Base-by-base conservation (phyloP, 1,139 yeast genomes). In the Suhomyces bribrorum region DNA sequence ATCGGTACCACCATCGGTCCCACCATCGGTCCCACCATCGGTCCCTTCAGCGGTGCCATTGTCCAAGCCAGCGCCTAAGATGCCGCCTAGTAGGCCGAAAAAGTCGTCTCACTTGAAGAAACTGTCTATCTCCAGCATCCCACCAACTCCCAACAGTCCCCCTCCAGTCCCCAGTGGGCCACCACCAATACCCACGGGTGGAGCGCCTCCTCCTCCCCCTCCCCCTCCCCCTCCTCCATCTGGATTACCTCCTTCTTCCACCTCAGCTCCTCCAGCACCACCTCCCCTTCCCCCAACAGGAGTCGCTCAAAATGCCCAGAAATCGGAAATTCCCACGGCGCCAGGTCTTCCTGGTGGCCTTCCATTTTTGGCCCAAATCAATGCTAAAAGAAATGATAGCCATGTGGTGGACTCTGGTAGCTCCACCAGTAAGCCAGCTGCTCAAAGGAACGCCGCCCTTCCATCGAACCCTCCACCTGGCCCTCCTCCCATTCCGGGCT, bases 351-450 rank as follows among this genome's bases (percentile, higher is more conserved):
- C 62, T 5, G 60, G 59, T 1, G 64, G 66, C 2, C 51, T 71
- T 12, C 76, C 76, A 3, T 70, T 70, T 45, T 61, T 70, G 28
- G 69, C 70, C 4, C 64, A 70, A 43, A 70, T 71, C 43, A 69
- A 69, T 41, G 64, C 72, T 1, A 65, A 64, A 45, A 56, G 76
- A 47, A 57, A 57, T 39, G 73, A 71, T 8, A 30, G 53, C 3
- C 54, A 50, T 46, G 73, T 67, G 11, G 69, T 69, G 5, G 73
- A 66, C 20, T 43, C 53, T 2, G 14, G 23, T 2, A 12, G 31
- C 4, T 29, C 29, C 26, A 31, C 45, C 2, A 51, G 23, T 5
- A 20, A 20, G 11, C 23, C 23, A 42, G 56, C 3, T 18, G 20
- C 9, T 22, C 22, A 7, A 29, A 14, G 5, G 52, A n/a, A 15